Base-by-base conservation (phyloP, 176 grass and related monocot genomes). In the Olyra latifolia region DNA sequence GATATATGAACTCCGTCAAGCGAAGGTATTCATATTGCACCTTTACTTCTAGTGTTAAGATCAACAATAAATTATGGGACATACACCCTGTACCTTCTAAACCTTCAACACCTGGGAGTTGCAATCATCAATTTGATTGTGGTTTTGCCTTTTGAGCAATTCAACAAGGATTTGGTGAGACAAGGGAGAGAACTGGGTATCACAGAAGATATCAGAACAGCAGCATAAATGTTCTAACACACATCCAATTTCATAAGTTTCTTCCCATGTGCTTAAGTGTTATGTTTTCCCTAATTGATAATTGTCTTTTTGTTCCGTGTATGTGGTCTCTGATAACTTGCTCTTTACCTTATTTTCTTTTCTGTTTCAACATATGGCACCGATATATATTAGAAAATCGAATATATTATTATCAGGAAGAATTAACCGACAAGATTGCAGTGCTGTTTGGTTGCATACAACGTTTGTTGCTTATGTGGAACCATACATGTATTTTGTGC, bases 1-100 rank as follows among this genome's bases (percentile, higher is more conserved):
- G 83, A 86, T 99, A 82, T 95, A 93, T 88, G 96, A 99, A 84
- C 93, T 99, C 67, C 88, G 93, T 43, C 90, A 99, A 82, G 93
- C 92, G 64, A 99, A 99, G 88, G 96, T 99, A 72, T 74, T 16
- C 56, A 23, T 77, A 62, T 77, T 78, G 56, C 47, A 42, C 38
- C 19, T 64, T 82, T 47, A 5, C 10, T 64, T 22, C 30, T 11
- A 22, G 2, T 62, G 3, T 53, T 71, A 53, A 45, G 15, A 62
- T 55, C 50, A 76, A 55, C 23, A 44, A 45, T 25, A 20, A 63
- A 11, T 27, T 77, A 69, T 43, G 14, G 63, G 24, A 54, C 28
- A 9, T 45, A 46, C 19, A 11, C 27, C 15, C 14, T 62, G 28
- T 45, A 70, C 7, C 53, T 80, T 54, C 5, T 70, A 20, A 75